These are phyloP conservation scores for Fusarium sp. DNA, from an alignment of 2,329 filamentous ascomycete species.

Conservation along the genomic window DNA sequence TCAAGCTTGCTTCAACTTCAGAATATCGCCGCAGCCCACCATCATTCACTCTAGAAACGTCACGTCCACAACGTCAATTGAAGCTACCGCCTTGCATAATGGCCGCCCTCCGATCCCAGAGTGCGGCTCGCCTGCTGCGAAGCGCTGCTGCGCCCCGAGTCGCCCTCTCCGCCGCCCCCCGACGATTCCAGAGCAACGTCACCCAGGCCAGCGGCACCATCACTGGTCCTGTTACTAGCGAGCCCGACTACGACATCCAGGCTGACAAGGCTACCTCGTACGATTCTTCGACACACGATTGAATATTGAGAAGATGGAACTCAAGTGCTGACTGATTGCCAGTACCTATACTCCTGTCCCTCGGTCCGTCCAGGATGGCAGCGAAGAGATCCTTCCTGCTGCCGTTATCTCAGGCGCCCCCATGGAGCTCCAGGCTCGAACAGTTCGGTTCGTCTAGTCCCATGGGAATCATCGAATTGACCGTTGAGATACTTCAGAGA, in stretches of 20 bases:
- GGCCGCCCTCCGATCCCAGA: slow-evolving; percentile 75
- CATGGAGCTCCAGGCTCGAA: slow-evolving; percentile 92
- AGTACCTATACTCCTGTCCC: slow-evolving; percentile 94
- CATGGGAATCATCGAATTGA: background rate
- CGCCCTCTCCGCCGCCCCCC: slow-evolving; percentile 61
- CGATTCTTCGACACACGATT: slow-evolving; percentile 36
- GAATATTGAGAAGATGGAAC: slow-evolving; percentile 6
- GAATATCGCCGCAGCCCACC: slow-evolving; percentile 52
- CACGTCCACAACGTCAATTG: slow-evolving; percentile 45
- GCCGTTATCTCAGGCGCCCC: slow-evolving; percentile 93
- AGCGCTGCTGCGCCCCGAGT: slow-evolving; percentile 58
- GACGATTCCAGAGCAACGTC: slow-evolving; percentile 70
- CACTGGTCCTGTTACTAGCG: slow-evolving; percentile 68
- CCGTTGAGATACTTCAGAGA: background rate
- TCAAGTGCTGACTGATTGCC: slow-evolving; percentile 42
- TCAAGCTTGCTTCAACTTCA: slow-evolving; percentile 49
- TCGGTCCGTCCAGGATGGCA: slow-evolving; percentile 90
- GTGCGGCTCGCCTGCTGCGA: slow-evolving; percentile 68
- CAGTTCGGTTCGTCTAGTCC: slow-evolving; percentile 80
- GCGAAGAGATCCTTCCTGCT: slow-evolving; percentile 84
- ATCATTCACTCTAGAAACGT: slow-evolving; percentile 44
- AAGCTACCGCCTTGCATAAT: slow-evolving; percentile 62
- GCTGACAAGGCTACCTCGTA: slow-evolving; percentile 95
- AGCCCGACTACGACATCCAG: slow-evolving; percentile 85
- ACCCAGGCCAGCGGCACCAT: slow-evolving; percentile 60